Evolutionary conservation across 176 grass and related monocot species (phyloP).

Genomic region (Aegilops speltoides): DNA sequence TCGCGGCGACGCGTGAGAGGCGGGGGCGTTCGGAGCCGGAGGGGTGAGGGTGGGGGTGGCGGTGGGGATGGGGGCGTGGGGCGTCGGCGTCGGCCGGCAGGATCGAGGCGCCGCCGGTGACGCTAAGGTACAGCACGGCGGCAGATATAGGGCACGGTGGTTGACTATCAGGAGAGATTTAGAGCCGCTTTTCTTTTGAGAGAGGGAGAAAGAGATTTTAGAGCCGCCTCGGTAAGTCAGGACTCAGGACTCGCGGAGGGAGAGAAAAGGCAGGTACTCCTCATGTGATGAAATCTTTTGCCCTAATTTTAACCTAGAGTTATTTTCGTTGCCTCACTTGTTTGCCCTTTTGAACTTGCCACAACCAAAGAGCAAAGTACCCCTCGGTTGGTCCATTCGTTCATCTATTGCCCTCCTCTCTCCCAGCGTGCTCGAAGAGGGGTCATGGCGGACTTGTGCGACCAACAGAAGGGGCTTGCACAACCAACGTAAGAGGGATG

Average conservation of each 20-base stretch:
- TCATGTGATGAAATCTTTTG: background rate
- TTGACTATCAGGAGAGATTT: constrained; percentile 11
- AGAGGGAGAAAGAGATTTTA: background rate
- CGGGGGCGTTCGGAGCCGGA: background rate
- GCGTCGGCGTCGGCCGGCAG: background rate
- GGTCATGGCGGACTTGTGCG: too few relatives aligned
- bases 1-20: background rate
- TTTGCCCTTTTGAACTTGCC: too few relatives aligned
- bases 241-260: background rate
- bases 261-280: background rate
- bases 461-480: too few relatives aligned
- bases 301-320: background rate
- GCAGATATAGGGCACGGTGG: constrained; percentile 18
- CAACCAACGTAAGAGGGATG: too few relatives aligned
- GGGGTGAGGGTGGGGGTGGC: too few relatives aligned
- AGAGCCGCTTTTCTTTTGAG: constrained; percentile 2
- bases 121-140: background rate
- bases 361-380: too few relatives aligned
- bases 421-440: too few relatives aligned
- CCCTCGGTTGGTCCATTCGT: too few relatives aligned
- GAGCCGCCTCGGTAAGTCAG: constrained; percentile 7
- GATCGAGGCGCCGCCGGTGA: background rate
- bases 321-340: background rate
- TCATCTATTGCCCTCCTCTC: too few relatives aligned
- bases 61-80: background rate